phyloP scores from a whole-genome alignment of 2,329 filamentous ascomycete species.

The Ophiostoma sp. region DNA sequence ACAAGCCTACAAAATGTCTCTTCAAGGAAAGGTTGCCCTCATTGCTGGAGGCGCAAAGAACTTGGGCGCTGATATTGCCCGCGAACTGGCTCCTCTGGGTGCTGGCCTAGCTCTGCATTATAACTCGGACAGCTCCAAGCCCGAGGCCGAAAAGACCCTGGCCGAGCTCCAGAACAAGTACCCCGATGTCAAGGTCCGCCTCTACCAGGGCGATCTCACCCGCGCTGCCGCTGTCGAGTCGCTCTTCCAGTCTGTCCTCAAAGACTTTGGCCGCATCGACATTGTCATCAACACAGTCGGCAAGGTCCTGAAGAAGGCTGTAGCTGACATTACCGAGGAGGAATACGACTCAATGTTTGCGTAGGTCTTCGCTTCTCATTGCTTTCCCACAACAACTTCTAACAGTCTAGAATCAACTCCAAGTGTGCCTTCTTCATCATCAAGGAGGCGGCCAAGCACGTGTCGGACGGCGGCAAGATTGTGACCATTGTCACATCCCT shows the following conservation, averaged over 20 bases:
- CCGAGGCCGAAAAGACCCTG: slow-evolving; percentile 36
- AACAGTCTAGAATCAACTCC: slow-evolving; percentile 39
- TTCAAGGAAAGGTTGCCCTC: slow-evolving; percentile 37
- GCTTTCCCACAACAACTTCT: neutral
- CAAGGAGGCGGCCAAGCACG: slow-evolving; percentile 40
- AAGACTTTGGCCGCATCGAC: slow-evolving; percentile 43
- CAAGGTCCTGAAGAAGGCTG: slow-evolving; percentile 45
- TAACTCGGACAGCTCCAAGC: slow-evolving; percentile 38
- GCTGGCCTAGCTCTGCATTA: slow-evolving; percentile 35
- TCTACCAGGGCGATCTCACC: slow-evolving; percentile 43
- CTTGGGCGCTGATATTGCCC: slow-evolving; percentile 38
- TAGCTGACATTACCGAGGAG: slow-evolving; percentile 40
- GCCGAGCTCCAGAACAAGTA: slow-evolving; percentile 35
- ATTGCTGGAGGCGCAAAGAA: slow-evolving; percentile 42
- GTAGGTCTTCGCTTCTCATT: slow-evolving; percentile 31
- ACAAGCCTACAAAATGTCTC: slow-evolving; percentile 1
- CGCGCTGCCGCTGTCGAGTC: slow-evolving; percentile 37
- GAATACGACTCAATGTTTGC: slow-evolving; percentile 47
- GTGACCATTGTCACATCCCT: slow-evolving; percentile 44
- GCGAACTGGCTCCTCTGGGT: slow-evolving; percentile 35
- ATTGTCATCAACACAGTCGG: slow-evolving; percentile 49
- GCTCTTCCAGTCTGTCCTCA: slow-evolving; percentile 39
- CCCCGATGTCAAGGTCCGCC: slow-evolving; percentile 34
- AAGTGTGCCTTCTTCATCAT: slow-evolving; percentile 44
- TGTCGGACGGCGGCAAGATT: slow-evolving; percentile 43